A percentile compares a stretch with the other conserved stretches of the same genome.
Evolutionary conservation across 2,329 filamentous ascomycete species (phyloP).

Genomic region (Myriosclerotinia duriaeana): DNA sequence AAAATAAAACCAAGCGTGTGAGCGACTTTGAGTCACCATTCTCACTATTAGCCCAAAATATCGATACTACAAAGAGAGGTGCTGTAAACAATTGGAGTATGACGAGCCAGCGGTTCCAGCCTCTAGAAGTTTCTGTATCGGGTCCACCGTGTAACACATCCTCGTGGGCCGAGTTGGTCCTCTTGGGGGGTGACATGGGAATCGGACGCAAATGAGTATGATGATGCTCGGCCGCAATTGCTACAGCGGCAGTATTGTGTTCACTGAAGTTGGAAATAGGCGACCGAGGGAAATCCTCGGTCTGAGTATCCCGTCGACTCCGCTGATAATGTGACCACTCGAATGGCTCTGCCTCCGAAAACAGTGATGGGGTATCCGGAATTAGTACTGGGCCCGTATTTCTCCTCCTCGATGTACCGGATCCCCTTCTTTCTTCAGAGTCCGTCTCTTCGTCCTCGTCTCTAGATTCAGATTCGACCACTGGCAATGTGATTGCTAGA

Average conservation of each 20-base stretch:
- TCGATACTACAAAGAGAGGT: constrained; percentile 75
- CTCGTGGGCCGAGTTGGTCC: constrained; percentile 22
- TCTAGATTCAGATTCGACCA: constrained; percentile 71
- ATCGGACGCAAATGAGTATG: constrained; percentile 30
- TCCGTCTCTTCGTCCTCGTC: constrained; percentile 43
- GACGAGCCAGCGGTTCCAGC: constrained; percentile 92
- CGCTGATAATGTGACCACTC: constrained; percentile 62
- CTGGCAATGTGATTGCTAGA: constrained; percentile 84
- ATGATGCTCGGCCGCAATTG: constrained; percentile 37
- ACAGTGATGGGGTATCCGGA: constrained; percentile 35
- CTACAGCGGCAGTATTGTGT: constrained; percentile 41
- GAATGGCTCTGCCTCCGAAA: constrained; percentile 42
- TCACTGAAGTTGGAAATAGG: constrained; percentile 34
- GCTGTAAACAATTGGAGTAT: constrained; percentile 82
- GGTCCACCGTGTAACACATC: constrained; percentile 20
- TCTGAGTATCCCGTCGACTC: constrained; percentile 46
- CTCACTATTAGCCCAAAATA: constrained; percentile 68
- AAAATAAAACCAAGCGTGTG: constrained; percentile 57
- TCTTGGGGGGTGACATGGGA: constrained; percentile 24
- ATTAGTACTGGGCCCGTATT: constrained; percentile 30
- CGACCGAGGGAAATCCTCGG: constrained; percentile 32
- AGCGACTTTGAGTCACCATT: constrained; percentile 58
- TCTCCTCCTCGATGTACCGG: constrained; percentile 39
- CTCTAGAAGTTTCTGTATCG: constrained; percentile 26
- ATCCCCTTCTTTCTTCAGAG: constrained; percentile 26